These are phyloP conservation scores for Mucor irregularis DNA, from an alignment of 371 early-diverging fungal genomes.

Conservation along the genomic window DNA sequence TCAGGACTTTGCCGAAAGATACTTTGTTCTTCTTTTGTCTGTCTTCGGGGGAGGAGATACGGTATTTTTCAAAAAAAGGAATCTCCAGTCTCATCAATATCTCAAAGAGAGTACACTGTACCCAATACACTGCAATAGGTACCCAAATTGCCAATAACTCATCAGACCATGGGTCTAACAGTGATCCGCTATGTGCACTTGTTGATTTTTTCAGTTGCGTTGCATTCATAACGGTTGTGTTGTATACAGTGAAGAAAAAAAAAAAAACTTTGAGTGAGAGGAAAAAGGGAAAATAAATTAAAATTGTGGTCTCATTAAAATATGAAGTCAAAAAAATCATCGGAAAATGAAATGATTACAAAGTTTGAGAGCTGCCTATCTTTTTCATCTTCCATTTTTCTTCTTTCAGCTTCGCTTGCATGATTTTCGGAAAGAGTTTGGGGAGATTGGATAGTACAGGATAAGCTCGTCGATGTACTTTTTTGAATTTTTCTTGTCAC, in stretches of 20 bases:
- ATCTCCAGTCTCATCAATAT: slow-evolving; percentile 55
- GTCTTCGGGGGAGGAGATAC: slow-evolving; percentile 65
- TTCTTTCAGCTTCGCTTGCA: background rate
- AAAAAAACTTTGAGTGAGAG: background rate
- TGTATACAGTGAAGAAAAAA: background rate
- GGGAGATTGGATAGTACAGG: background rate
- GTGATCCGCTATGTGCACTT: background rate
- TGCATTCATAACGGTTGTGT: background rate
- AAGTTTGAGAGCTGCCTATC: background rate
- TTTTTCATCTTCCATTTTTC: no score
- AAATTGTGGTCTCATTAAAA: slow-evolving; percentile 9
- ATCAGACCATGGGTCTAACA: slow-evolving; percentile 42
- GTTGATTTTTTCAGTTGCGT: background rate
- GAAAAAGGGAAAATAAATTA: slow-evolving; percentile 6
- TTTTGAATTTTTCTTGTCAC: no score
- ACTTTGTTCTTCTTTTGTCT: slow-evolving; percentile 59
- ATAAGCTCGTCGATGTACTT: no score
- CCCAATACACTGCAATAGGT: slow-evolving; percentile 70
- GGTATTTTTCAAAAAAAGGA: slow-evolving; percentile 69
- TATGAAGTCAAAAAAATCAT: background rate
- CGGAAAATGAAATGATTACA: background rate
- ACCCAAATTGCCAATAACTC: slow-evolving; percentile 57
- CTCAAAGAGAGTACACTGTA: slow-evolving; percentile 62
- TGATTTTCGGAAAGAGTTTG: background rate
- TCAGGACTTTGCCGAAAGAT: slow-evolving; percentile 52